These are phyloP conservation scores for Exophiala mesophila DNA, from an alignment of 2,329 filamentous ascomycete species.

Conservation along the genomic window DNA sequence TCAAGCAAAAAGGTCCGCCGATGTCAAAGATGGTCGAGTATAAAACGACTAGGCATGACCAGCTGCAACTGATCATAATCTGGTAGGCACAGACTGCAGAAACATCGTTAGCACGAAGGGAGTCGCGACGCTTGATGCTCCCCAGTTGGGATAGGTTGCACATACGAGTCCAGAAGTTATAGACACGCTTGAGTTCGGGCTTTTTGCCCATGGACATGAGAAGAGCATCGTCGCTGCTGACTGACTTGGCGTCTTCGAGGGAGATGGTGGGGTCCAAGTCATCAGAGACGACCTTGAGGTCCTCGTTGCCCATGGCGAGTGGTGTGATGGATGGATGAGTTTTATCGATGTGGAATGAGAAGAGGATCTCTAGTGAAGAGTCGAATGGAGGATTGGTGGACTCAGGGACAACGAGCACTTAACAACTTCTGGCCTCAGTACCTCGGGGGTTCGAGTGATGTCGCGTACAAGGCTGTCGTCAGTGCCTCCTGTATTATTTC, in stretches of 20 bases:
- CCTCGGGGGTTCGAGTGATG: neutral
- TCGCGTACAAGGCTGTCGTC: constrained; percentile 5
- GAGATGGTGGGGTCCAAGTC: constrained; percentile 10
- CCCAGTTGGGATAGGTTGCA: neutral
- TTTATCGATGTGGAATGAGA: no score
- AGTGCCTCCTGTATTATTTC: no score
- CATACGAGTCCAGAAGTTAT: constrained; percentile 22
- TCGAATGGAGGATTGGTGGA: neutral
- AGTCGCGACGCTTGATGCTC: no score
- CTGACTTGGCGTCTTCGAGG: constrained; percentile 12
- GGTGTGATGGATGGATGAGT: no score
- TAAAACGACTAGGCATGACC: constrained; percentile 22
- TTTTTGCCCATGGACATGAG: constrained; percentile 24
- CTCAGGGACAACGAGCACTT: neutral
- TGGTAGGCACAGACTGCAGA: constrained; percentile 19
- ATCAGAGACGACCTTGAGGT: constrained; percentile 5
- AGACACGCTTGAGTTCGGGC: constrained; percentile 20
- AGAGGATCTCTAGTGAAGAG: neutral
- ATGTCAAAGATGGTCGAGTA: constrained; percentile 23
- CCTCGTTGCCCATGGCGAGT: constrained; percentile 12
- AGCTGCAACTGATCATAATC: constrained; percentile 22
- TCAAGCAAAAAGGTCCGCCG: constrained; percentile 16
- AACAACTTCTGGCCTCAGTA: neutral
- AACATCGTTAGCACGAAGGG: no score
- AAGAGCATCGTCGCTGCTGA: constrained; percentile 19